Base-by-base conservation (phyloP, 345 rosid genomes). In the Populus euphratica region DNA sequence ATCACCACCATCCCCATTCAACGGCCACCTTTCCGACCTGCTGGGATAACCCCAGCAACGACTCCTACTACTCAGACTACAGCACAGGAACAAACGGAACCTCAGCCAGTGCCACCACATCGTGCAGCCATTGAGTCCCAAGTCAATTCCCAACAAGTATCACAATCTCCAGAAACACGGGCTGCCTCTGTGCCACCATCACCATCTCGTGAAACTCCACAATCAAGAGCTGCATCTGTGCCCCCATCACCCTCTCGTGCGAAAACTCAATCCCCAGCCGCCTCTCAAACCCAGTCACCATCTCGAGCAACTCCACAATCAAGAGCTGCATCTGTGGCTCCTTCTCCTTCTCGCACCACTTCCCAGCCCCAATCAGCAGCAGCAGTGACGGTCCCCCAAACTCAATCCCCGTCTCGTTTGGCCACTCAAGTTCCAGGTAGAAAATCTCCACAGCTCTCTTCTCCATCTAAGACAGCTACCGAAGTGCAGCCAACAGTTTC, bases 21-120 rank as follows among this genome's bases (percentile, higher is more conserved):
- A 70, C 85, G 81, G 31, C 88, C 86, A 10, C 84, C 89, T n/a
- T 86, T 88, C 77, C 85, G 81, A 54, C 86, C 94, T 7, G 74
- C 90, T 0, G 91, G 83, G 65, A 77, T 81, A 61, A 85, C 85
- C 50, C 82, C 74, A 4, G 29, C 44, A 33, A 78, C 36, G 43
- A 72, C 79, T 4, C 56, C 88, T 69, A 73, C 86, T 0, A 38
- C 74, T 11, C 85, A 56, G 52, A 64, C 56, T 47, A 86, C 73
- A 33, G 59, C 77, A 59, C 44, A 80, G 33, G 41, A 52, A 74
- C 70, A 66, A 52, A 47, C 79, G 33, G 79, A 72, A 73, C 27
- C 85, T 77, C 83, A 75, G 73, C 73, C 77, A 47, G 66, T 64
- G 31, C 50, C 67, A 16, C 68, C 81, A 23, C 13, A 72, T 64